Conservation (phyloP, 2,329 filamentous ascomycete species). For the Lecanosticta acicola region DNA sequence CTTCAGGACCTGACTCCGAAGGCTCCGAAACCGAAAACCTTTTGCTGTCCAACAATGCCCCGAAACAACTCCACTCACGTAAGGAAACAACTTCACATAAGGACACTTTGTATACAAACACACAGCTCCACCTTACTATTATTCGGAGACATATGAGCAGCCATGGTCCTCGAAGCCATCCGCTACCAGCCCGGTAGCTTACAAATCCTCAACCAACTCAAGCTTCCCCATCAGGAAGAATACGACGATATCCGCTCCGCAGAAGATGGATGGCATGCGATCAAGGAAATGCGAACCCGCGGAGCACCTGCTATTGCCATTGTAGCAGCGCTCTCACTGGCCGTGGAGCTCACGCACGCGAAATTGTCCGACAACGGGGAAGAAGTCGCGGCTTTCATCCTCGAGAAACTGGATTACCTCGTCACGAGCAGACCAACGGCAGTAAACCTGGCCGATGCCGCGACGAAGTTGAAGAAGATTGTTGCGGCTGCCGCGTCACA, state of each 20-base stretch:
- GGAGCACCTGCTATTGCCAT: conserved; percentile 95
- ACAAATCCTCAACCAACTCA: conserved; percentile 77
- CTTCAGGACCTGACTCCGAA: background rate
- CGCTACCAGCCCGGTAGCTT: conserved; percentile 67
- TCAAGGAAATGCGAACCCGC: conserved; percentile 71
- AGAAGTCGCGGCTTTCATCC: conserved; percentile 62
- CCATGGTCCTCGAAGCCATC: conserved; percentile 66
- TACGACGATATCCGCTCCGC: conserved; percentile 67
- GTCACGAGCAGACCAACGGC: conserved; percentile 87
- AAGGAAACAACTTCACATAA: no score
- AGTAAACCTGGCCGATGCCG: conserved; percentile 89
- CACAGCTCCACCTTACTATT: background rate
- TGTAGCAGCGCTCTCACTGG: conserved; percentile 83
- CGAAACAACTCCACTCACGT: no score
- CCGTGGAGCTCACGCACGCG: conserved; percentile 68
- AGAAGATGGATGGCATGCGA: conserved; percentile 74
- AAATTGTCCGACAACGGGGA: conserved; percentile 50
- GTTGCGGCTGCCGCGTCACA: conserved; percentile 49
- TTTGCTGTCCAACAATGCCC: background rate
- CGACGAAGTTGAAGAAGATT: conserved; percentile 66
- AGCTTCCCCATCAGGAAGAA: conserved; percentile 71
- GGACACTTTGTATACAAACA: no score
- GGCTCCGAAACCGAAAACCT: background rate
- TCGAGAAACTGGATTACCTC: conserved; percentile 74
- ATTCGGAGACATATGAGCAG: background rate